A percentile compares a stretch with the other conserved stretches of the same genome.
These are phyloP conservation scores for Blepharisma japonicum DNA, from an alignment of 73 alveolate species.

Conservation along the genomic window DNA sequence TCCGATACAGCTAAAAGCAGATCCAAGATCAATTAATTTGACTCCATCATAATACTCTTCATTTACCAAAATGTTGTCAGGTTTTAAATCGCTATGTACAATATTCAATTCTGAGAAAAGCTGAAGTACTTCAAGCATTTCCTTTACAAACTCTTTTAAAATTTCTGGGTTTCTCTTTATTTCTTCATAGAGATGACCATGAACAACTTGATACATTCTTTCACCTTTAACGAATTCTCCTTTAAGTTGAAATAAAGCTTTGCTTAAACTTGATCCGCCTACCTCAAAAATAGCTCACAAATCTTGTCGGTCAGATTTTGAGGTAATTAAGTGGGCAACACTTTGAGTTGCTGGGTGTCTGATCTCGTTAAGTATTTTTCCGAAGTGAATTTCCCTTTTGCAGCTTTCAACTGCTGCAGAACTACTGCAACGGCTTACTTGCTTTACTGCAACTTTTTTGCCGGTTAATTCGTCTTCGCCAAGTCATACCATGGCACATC, in stretches of 20 bases:
- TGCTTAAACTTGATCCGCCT: slow-evolving; percentile 51
- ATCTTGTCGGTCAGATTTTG: slow-evolving; percentile 54
- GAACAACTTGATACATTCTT: slow-evolving; percentile 57
- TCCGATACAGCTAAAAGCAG: slow-evolving; percentile 46
- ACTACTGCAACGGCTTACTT: slow-evolving; percentile 39
- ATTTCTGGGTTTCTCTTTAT: slow-evolving; percentile 31
- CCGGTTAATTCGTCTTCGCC: slow-evolving; percentile 37
- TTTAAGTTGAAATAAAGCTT: slow-evolving; percentile 59
- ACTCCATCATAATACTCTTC: slow-evolving; percentile 36
- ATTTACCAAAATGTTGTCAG: slow-evolving; percentile 65
- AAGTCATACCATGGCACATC: slow-evolving; percentile 80
- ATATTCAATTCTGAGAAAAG: slow-evolving; percentile 41
- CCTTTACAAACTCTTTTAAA: slow-evolving; percentile 36
- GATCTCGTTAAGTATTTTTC: slow-evolving; percentile 46
- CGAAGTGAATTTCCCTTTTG: slow-evolving; percentile 65
- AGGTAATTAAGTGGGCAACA: slow-evolving; percentile 37
- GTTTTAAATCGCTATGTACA: slow-evolving; percentile 73
- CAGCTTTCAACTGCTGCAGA: slow-evolving; percentile 49
- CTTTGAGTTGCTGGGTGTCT: slow-evolving; percentile 38
- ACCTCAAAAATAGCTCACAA: slow-evolving; percentile 60
- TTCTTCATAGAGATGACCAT: slow-evolving; percentile 37
- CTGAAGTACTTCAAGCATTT: slow-evolving; percentile 47
- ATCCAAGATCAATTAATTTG: slow-evolving; percentile 68
- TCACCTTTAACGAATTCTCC: slow-evolving; percentile 78
- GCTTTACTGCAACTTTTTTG: slow-evolving; percentile 63